These are phyloP conservation scores for Gaeumannomyces tritici DNA, from an alignment of 2,329 filamentous ascomycete species.

Conservation along the genomic window DNA sequence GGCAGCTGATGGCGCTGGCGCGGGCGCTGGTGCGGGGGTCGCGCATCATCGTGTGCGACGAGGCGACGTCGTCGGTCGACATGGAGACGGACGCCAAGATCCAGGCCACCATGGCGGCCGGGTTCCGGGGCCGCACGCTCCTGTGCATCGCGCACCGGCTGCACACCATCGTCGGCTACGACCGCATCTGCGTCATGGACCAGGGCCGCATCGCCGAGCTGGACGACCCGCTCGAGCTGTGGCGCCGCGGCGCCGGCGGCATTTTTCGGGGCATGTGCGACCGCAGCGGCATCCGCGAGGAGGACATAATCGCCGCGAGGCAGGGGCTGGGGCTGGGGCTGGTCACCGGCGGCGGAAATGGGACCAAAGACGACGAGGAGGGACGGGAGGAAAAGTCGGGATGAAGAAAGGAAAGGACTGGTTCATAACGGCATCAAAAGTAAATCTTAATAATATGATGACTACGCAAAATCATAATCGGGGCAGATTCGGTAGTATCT, in stretches of 20 bases:
- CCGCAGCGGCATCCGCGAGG: conserved; percentile 61
- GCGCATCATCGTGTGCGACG: conserved; percentile 93
- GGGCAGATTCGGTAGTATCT: no score
- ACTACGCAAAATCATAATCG: no score
- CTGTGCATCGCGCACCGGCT: conserved; percentile 89
- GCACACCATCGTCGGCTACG: conserved; percentile 87
- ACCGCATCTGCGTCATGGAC: conserved; percentile 96
- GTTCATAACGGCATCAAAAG: no score
- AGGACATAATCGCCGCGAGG: conserved; percentile 40
- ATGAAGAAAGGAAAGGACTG: no score
- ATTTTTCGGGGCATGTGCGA: conserved; percentile 91
- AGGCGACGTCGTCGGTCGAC: conserved; percentile 87
- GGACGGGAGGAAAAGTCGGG: no score
- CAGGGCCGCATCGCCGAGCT: conserved; percentile 79
- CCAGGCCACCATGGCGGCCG: conserved; percentile 75
- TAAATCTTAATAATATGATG: no score
- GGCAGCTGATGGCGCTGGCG: conserved; percentile 90
- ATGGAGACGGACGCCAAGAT: conserved; percentile 97
- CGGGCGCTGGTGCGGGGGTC: conserved; percentile 79
- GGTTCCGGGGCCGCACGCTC: conserved; percentile 78
- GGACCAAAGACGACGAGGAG: no score
- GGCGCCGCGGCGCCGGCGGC: conserved; percentile 54
- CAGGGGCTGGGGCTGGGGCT: conserved; percentile 15
- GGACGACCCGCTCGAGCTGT: conserved; percentile 65
- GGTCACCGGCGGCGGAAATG: no score